These are phyloP conservation scores for Arachis stenosperma DNA, from an alignment of 306 rosid species.

Conservation along the genomic window DNA sequence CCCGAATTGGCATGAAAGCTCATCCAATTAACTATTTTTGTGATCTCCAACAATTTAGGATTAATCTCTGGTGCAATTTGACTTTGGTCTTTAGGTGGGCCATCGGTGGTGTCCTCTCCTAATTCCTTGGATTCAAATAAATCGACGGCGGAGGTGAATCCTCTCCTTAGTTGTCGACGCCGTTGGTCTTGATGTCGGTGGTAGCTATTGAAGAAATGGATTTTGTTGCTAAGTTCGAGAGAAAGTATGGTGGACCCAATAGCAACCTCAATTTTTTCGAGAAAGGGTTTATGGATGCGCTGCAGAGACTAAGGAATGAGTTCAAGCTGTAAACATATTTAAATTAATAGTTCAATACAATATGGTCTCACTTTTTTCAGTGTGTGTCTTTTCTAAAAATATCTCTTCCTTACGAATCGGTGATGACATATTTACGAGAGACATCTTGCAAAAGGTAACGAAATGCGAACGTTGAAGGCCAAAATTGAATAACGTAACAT, in stretches of 20 bases:
- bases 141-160: conserved; percentile 42
- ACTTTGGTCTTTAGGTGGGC: conserved; percentile 78
- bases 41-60: conserved; percentile 81
- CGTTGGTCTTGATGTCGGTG: conserved; percentile 63
- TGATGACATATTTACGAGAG: no score
- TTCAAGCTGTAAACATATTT: conserved; percentile 49
- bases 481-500: no score
- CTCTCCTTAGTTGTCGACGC: conserved; percentile 44
- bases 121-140: conserved; percentile 79
- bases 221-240: conserved; percentile 71
- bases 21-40: conserved; percentile 72
- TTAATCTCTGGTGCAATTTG: conserved; percentile 84
- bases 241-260: conserved; percentile 58
- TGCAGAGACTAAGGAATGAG: conserved; percentile 75
- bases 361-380: no score
- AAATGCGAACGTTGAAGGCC: no score
- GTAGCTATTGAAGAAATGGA: conserved; percentile 71
- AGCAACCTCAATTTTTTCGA: conserved; percentile 65
- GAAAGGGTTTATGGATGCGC: conserved; percentile 90
- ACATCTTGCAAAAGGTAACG: no score
- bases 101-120: conserved; percentile 89
- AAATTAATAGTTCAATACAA: no score
- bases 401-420: no score
- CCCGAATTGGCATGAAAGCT: conserved; percentile 84
- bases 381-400: no score